Conservation (phyloP, 495 filamentous ascomycete species). For the Neurospora sp. region DNA sequence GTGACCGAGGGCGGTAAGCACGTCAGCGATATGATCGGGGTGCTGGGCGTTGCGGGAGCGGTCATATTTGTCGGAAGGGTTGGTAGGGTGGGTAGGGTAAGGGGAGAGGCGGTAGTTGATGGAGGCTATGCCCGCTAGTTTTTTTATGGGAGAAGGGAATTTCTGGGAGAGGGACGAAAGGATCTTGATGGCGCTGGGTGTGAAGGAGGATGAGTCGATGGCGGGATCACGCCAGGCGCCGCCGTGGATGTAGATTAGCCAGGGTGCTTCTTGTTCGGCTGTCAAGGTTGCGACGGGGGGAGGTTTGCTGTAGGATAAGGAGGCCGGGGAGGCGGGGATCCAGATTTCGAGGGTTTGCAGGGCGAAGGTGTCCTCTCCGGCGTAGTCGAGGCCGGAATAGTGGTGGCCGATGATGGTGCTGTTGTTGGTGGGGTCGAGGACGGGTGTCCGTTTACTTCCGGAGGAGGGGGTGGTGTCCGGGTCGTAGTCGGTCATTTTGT, state of each 20-base stretch:
- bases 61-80: slow-evolving; percentile 21
- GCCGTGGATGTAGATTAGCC: slow-evolving; percentile 67
- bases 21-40: slow-evolving; percentile 66
- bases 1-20: slow-evolving; percentile 49
- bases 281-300: background rate
- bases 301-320: background rate
- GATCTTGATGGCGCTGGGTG: slow-evolving; percentile 7
- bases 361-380: background rate
- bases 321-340: background rate
- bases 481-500: background rate
- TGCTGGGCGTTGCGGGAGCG: slow-evolving; percentile 41
- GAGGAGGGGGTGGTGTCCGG: background rate
- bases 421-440: background rate
- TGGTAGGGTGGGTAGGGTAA: slow-evolving; percentile 51
- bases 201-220: slow-evolving; percentile 40
- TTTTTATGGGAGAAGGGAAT: no score
- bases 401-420: slow-evolving; percentile 10
- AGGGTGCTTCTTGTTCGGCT: background rate
- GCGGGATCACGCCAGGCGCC: slow-evolving; percentile 80
- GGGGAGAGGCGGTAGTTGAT: slow-evolving; percentile 75
- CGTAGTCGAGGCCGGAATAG: slow-evolving; percentile 9
- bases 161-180: background rate
- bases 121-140: slow-evolving; percentile 55
- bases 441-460: background rate
- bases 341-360: slow-evolving; percentile 20